These are phyloP conservation scores for Zanthoxylum bungeanum DNA, from an alignment of 345 rosid species.

Conservation along the genomic window DNA sequence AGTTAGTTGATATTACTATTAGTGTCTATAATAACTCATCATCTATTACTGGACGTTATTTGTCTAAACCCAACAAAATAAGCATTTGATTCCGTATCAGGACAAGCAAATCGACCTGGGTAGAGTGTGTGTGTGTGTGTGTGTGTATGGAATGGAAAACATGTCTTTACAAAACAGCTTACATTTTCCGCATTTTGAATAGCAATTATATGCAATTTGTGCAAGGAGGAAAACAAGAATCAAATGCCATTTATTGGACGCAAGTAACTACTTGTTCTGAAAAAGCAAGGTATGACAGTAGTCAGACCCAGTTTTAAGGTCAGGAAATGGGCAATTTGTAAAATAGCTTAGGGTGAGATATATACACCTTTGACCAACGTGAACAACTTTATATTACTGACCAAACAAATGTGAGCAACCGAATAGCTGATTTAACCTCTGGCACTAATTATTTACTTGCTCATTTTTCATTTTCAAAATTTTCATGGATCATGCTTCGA, in stretches of 20 bases:
- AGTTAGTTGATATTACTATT: neutral
- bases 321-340: neutral
- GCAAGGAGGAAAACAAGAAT: neutral
- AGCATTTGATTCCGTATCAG: neutral
- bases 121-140: too few species aligned
- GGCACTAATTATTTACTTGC: neutral
- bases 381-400: neutral
- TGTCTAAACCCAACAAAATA: neutral
- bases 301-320: neutral
- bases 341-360: neutral
- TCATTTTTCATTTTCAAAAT: neutral
- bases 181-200: neutral
- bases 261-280: neutral
- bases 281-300: neutral
- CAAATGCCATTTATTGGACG: slow-evolving; percentile 2
- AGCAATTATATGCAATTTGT: neutral
- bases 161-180: neutral
- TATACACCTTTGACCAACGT: neutral
- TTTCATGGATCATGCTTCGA: neutral
- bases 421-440: neutral
- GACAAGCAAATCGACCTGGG: neutral
- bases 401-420: neutral
- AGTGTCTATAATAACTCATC: neutral
- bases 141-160: too few species aligned
- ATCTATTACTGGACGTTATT: neutral